Base-by-base conservation (phyloP, 208 protist genomes). In the Acanthamoeba culbertsoni region DNA sequence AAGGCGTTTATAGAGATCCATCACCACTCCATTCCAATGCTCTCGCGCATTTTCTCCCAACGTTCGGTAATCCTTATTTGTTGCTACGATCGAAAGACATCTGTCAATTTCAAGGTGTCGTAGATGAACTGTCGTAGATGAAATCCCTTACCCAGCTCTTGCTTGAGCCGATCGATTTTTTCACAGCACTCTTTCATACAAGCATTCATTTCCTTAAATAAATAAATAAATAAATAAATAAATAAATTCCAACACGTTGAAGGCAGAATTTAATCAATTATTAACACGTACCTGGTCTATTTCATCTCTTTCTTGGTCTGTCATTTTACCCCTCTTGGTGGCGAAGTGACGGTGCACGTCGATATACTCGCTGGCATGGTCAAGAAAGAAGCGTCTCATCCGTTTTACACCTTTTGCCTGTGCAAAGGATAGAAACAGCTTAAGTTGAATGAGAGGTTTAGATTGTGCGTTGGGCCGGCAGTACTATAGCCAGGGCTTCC, bases 301-400 rank as follows among this genome's bases (percentile, higher is more conserved):
- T 23, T 88, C 77, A 35, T 88, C 77, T 2, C 77, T 23, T 35
- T 88, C 77, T n/a, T 62, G 48, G 43, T 88, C 77, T 42, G 77
- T 88, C 77, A 88, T 88, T 2, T 40, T 2, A n/a, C 23, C 68
- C 3, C 77, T 12, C 43, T 55, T 63, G 28, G 33, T 28, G 14
- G 43, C 51, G 42, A 88, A 88, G 45, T 55, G 51, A 28, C 77
- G 77, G n/a, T 88, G 77, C 12, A 33, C 31, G 51, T 88, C 51
- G n/a, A 88, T 63, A 33, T 88, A 88, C 31, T 88, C 77, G 31
- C 28, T 42, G n/a, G 43, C 77, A 28, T 88, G 77, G 37, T 88
- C 77, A 42, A 88, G 28, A 42, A 88, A 62, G 48, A 62, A 88
- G 16, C 37, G 77, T 28, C 77, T 42, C 43, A 88, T 62, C 20